Base-by-base conservation (phyloP, 208 protist genomes). In the Acanthamoeba royreba region DNA sequence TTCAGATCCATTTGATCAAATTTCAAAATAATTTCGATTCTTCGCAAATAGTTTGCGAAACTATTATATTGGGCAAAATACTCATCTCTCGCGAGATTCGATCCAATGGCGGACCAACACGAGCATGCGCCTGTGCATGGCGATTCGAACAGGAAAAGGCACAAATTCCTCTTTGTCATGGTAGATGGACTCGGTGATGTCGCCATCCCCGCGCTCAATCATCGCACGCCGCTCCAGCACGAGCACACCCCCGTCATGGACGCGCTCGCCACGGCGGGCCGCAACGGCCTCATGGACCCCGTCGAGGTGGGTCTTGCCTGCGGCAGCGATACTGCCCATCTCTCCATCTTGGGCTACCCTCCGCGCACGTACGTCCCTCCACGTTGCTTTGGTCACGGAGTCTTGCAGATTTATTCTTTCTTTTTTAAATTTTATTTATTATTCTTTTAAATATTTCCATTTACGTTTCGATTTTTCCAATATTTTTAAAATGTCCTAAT, bases 321-420 rank as follows among this genome's bases (percentile, higher is more conserved):
- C 94, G 97, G 97, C 38, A 96, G 91, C 92, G 97, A 98, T 83
- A 98, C 97, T 35, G 97, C 97, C n/a, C 97, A 98, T 95, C 85
- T 98, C 33, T 94, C 66, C 53, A 96, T 98, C 5, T 96, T 98
- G 38, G 97, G 97, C 35, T 98, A 98, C 91, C 79, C 96, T 9
- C 97, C 97, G 46, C 85, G 96, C 49, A 88, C 38, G 46, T 95
- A 95, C 35, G 72, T 63, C 33, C 4, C 1, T 93, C n/a, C n/a
- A n/a, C n/a, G n/a, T n/a, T n/a, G n/a, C n/a, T n/a, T n/a, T n/a
- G n/a, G n/a, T n/a, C n/a, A n/a, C n/a, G n/a, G n/a, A n/a, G n/a
- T n/a, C n/a, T n/a, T n/a, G n/a, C n/a, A n/a, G n/a, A n/a, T n/a
- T n/a, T n/a, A n/a, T n/a, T n/a, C n/a, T n/a, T n/a, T n/a, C n/a